A percentile compares a stretch with the other conserved stretches of the same genome.
Conservation (phyloP, 306 rosid genomes). For the Myrica gale region DNA sequence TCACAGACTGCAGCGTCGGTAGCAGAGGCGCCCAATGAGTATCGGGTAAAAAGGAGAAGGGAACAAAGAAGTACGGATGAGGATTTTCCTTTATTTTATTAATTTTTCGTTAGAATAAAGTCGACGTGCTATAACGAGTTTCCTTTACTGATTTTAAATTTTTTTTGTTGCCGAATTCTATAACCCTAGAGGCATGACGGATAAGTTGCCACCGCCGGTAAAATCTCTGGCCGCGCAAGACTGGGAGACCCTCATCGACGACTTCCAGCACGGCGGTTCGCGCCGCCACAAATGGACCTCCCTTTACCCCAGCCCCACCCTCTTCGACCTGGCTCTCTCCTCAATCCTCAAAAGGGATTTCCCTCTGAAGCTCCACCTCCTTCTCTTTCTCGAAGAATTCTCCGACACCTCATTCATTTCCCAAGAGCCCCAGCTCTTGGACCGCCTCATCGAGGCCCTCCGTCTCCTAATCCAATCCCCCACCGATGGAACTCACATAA, state of each 20-base stretch:
- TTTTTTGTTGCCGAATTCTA: not conserved
- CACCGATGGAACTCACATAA: constrained; percentile 44
- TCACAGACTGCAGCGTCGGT: too few relatives aligned
- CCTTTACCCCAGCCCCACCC: constrained; percentile 36
- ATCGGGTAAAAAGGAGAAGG: too few relatives aligned
- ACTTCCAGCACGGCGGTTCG: constrained; percentile 65
- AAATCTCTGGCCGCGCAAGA: constrained; percentile 65
- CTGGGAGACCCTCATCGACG: constrained; percentile 81
- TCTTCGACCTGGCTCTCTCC: constrained; percentile 63
- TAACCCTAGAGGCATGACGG: constrained; percentile 37
- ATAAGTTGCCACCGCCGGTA: constrained; percentile 29
- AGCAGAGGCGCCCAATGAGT: too few relatives aligned
- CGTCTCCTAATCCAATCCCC: constrained; percentile 64
- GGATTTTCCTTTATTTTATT: not conserved
- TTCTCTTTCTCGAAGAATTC: constrained; percentile 81
- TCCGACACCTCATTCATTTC: constrained; percentile 40
- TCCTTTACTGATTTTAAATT: too few relatives aligned
- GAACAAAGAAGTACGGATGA: not conserved
- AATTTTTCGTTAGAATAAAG: not conserved
- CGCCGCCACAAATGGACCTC: constrained; percentile 56
- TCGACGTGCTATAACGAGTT: too few relatives aligned
- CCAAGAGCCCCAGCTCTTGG: constrained; percentile 22
- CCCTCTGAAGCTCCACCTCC: constrained; percentile 60
- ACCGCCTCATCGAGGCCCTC: constrained; percentile 59
- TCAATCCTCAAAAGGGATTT: constrained; percentile 66